These are phyloP conservation scores for Colletotrichum neosansevieriae DNA, from an alignment of 2,329 filamentous ascomycete species.

Conservation along the genomic window DNA sequence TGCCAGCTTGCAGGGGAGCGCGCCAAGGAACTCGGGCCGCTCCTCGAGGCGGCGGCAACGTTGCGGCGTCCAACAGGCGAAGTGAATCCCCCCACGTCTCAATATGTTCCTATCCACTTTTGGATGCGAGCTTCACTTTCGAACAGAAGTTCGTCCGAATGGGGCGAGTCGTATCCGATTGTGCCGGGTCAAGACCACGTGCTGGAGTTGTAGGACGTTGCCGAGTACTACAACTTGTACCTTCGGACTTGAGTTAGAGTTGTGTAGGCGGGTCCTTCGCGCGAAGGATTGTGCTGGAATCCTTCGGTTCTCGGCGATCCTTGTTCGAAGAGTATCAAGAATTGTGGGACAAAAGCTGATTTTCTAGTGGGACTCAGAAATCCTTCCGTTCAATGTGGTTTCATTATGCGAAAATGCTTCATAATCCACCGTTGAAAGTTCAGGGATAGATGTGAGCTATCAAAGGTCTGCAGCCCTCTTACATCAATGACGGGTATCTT, in stretches of 20 bases:
- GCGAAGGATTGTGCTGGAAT: constrained; percentile 3
- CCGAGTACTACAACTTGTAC: no score
- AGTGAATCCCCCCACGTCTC: no score
- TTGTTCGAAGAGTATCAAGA: neutral
- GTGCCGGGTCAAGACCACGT: no score
- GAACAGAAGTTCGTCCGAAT: neutral
- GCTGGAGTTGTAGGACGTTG: no score
- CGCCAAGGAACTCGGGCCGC: constrained; percentile 3
- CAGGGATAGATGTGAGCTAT: no score
- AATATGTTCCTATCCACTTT: neutral
- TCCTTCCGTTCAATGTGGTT: neutral
- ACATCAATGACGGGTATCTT: no score
- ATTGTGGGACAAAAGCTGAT: neutral
- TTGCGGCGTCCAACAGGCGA: neutral
- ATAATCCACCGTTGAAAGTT: no score
- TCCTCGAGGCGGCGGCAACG: neutral
- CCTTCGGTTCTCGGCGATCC: neutral
- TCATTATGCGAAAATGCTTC: neutral
- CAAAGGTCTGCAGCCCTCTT: no score
- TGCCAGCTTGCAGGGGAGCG: neutral
- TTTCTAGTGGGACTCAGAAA: neutral
- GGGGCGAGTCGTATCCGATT: neutral
- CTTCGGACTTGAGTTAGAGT: no score
- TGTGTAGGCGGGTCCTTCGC: neutral
- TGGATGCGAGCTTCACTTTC: neutral